These are phyloP conservation scores for Kuraishia capsulata DNA, from an alignment of 805 yeast genomes.

Conservation along the genomic window DNA sequence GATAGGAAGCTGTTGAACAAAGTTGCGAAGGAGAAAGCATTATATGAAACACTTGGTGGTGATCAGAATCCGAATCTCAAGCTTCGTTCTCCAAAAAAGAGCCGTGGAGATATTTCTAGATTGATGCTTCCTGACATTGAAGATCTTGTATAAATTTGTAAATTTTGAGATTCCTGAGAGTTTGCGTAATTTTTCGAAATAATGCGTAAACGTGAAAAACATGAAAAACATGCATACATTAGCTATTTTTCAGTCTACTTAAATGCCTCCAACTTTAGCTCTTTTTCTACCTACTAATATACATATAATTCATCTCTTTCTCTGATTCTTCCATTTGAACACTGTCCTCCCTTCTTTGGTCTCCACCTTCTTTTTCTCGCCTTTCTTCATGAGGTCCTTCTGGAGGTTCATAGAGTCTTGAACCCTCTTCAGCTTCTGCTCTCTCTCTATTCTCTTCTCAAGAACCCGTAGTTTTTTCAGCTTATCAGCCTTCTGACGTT, in stretches of 20 bases:
- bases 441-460: constrained; percentile 61
- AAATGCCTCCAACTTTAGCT: no score
- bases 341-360: constrained; percentile 57
- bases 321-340: constrained; percentile 79
- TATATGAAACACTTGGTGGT: constrained; percentile 12
- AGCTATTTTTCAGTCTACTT: no score
- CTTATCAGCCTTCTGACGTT: constrained; percentile 37
- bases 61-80: constrained; percentile 7
- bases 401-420: constrained; percentile 69
- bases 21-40: constrained; percentile 13
- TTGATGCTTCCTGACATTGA: constrained; percentile 24
- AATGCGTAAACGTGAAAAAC: no score
- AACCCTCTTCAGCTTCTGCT: constrained; percentile 55
- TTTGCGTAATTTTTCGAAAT: no score
- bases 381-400: constrained; percentile 84
- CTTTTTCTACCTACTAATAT: neutral
- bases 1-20: constrained; percentile 34
- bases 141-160: constrained; percentile 13
- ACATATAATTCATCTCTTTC: constrained; percentile 36
- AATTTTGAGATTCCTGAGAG: neutral
- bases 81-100: constrained; percentile 12
- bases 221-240: no score
- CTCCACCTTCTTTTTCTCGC: constrained; percentile 69
- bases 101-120: constrained; percentile 33
- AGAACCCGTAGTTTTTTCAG: constrained; percentile 51